These are phyloP conservation scores for Cytospora piceae DNA, from an alignment of 2,329 filamentous ascomycete genomes.

Conservation along the genomic window DNA sequence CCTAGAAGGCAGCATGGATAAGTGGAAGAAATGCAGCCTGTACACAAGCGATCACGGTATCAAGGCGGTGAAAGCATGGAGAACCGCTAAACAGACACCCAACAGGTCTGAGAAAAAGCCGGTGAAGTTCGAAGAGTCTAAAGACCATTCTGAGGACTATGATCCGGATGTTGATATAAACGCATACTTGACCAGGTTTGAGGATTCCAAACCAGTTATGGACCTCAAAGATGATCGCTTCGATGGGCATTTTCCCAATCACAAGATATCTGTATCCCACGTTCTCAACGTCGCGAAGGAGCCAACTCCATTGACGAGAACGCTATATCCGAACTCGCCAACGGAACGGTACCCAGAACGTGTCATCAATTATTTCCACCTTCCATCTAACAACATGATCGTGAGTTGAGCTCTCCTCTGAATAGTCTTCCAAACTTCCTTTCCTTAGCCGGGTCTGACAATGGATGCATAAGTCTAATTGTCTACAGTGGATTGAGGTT, in stretches of 20 bases:
- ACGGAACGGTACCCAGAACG: not conserved
- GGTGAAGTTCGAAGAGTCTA: not conserved
- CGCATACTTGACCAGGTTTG: not conserved
- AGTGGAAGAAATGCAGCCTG: not conserved
- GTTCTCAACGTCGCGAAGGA: not conserved
- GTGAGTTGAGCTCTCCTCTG: not conserved
- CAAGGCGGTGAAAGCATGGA: not conserved
- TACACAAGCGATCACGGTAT: not conserved
- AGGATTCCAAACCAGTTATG: not conserved
- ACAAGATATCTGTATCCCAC: not conserved
- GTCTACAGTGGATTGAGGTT: constrained; percentile 17
- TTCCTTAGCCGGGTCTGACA: not conserved
- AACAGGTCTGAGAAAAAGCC: not conserved
- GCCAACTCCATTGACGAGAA: not conserved
- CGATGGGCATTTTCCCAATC: not conserved
- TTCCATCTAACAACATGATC: constrained; percentile 12
- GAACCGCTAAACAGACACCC: not conserved
- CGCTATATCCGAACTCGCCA: not conserved
- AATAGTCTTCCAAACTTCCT: not conserved
- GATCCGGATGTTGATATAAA: constrained; percentile 1
- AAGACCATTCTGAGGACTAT: not conserved
- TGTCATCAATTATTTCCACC: constrained; percentile 14
- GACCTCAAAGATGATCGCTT: not conserved
- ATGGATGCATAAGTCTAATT: not conserved
- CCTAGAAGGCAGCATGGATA: not conserved